phyloP scores from a whole-genome alignment of 2,329 filamentous ascomycete genomes.

The Colletotrichum agaves region DNA sequence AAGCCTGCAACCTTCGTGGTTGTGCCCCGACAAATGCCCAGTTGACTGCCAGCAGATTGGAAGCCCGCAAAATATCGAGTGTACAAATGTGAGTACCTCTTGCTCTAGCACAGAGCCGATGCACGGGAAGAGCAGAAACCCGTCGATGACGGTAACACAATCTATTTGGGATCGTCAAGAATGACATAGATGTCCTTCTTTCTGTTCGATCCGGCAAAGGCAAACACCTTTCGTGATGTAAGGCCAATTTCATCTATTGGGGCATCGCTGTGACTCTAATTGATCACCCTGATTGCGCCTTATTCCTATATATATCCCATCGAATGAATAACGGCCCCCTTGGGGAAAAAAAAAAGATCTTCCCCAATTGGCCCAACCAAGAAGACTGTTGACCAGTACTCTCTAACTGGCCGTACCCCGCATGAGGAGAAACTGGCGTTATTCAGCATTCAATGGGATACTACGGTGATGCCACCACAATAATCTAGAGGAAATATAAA shows the following conservation, averaged over 20 bases:
- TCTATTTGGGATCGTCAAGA: neutral
- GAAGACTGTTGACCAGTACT: too few relatives aligned
- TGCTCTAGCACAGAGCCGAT: slow-evolving; percentile 7
- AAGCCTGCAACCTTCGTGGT: neutral
- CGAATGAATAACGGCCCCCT: too few relatives aligned
- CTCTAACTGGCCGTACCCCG: too few relatives aligned
- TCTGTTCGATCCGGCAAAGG: slow-evolving; percentile 39
- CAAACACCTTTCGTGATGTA: slow-evolving; percentile 40
- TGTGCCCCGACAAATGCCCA: neutral
- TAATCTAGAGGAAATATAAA: too few relatives aligned
- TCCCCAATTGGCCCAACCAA: too few relatives aligned
- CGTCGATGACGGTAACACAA: neutral
- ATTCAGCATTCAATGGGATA: too few relatives aligned
- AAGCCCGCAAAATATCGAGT: slow-evolving; percentile 39
- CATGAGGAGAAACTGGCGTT: too few relatives aligned
- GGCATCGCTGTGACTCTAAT: slow-evolving; percentile 41
- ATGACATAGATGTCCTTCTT: slow-evolving; percentile 11
- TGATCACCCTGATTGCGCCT: too few relatives aligned
- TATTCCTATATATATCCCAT: too few relatives aligned
- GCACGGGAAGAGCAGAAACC: slow-evolving; percentile 11
- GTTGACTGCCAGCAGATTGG: slow-evolving; percentile 39
- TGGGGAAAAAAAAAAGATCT: too few relatives aligned
- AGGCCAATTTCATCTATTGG: slow-evolving; percentile 55
- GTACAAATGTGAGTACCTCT: neutral
- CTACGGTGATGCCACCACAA: too few relatives aligned